These are phyloP conservation scores for Boletus rex-veris DNA, from an alignment of 768 basidiomycete species.

Conservation along the genomic window DNA sequence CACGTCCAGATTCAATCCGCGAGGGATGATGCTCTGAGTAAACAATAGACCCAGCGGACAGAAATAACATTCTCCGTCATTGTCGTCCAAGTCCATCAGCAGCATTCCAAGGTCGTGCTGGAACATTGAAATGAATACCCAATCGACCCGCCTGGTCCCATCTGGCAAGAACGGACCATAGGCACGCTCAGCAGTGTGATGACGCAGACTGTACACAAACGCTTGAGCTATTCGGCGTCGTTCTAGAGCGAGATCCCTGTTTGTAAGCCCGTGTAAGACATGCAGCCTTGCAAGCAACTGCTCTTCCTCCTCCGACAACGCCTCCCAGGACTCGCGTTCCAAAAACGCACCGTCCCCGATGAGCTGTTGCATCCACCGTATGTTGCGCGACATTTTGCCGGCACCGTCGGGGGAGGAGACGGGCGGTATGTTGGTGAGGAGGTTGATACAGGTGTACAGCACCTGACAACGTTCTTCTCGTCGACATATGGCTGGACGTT, in stretches of 20 bases:
- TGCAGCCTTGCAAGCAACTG: constrained; percentile 54
- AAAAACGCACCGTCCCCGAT: constrained; percentile 45
- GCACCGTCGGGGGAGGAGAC: constrained; percentile 24
- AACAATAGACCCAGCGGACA: constrained; percentile 48
- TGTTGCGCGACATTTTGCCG: constrained; percentile 43
- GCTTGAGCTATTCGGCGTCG: constrained; percentile 44
- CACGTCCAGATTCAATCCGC: constrained; percentile 31
- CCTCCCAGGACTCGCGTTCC: constrained; percentile 30
- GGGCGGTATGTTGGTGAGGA: constrained; percentile 44
- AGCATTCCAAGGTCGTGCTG: constrained; percentile 57
- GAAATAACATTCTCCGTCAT: constrained; percentile 32
- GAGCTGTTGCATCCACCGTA: constrained; percentile 47
- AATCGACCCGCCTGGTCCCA: constrained; percentile 48
- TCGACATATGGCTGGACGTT: constrained; percentile 32
- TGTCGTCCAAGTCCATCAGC: constrained; percentile 39
- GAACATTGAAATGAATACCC: constrained; percentile 55
- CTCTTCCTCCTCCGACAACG: constrained; percentile 33
- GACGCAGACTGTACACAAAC: constrained; percentile 59
- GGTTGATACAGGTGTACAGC: constrained; percentile 48
- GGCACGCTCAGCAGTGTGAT: constrained; percentile 46
- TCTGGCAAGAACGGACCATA: constrained; percentile 56
- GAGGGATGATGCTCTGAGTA: constrained; percentile 49
- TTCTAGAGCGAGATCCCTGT: constrained; percentile 34
- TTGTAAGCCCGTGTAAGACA: constrained; percentile 54
- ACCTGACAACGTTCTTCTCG: constrained; percentile 42